Percentiles rank a stretch among this genome's conserved stretches.
Evolutionary conservation across 1,139 yeast species (phyloP).

Genomic region (Kurtzmaniella quercitrusa): DNA sequence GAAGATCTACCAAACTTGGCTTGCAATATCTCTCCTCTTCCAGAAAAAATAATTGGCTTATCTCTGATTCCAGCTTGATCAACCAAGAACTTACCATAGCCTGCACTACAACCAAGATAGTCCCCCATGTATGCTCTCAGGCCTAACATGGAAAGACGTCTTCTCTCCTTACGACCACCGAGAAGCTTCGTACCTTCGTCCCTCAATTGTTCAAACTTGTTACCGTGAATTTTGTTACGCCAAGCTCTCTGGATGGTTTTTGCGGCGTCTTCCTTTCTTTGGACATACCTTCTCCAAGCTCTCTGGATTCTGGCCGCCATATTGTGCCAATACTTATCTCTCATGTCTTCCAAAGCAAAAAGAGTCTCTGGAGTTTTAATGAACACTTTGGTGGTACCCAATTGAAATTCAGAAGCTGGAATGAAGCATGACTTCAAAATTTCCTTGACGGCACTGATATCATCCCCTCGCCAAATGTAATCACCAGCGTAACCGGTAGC

Average conservation of each 20-base stretch:
- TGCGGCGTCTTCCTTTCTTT: slow-evolving; percentile 85
- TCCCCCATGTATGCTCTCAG: slow-evolving; percentile 94
- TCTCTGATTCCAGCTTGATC: slow-evolving; percentile 70
- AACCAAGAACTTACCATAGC: slow-evolving; percentile 66
- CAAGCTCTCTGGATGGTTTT: slow-evolving; percentile 79
- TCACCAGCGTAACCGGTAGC: slow-evolving; percentile 98
- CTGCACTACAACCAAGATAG: slow-evolving; percentile 82
- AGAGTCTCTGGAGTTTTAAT: slow-evolving; percentile 96
- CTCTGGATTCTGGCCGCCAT: slow-evolving; percentile 98
- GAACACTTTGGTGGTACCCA: slow-evolving; percentile 93
- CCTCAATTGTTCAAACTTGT: slow-evolving; percentile 75
- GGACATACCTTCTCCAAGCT: slow-evolving; percentile 87
- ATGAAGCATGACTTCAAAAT: slow-evolving; percentile 79
- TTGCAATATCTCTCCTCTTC: slow-evolving; percentile 73
- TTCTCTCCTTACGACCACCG: slow-evolving; percentile 80
- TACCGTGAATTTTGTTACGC: slow-evolving; percentile 77
- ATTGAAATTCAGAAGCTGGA: slow-evolving; percentile 78
- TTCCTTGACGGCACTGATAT: slow-evolving; percentile 72
- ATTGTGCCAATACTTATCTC: slow-evolving; percentile 96
- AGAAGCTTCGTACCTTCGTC: slow-evolving; percentile 74
- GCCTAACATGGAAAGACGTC: slow-evolving; percentile 83
- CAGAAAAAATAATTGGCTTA: slow-evolving; percentile 62
- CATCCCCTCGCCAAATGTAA: slow-evolving; percentile 90
- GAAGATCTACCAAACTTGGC: slow-evolving; percentile 94
- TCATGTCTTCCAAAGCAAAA: slow-evolving; percentile 92